These are phyloP conservation scores for Amanita exitialis DNA, from an alignment of 768 basidiomycete genomes.

Conservation along the genomic window DNA sequence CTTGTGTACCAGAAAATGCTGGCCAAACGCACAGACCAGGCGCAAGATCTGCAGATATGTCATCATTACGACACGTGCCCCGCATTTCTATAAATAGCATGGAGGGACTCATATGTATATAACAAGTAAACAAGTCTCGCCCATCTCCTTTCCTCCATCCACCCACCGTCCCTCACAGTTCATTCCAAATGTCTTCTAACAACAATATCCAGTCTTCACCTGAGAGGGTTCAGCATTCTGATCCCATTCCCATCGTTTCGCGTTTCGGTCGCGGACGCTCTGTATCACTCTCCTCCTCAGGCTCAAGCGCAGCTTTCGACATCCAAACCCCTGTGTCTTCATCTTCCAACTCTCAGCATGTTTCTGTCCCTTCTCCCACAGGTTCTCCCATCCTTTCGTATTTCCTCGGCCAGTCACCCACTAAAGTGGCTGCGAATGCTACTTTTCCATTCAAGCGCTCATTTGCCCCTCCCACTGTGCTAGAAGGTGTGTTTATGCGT, in stretches of 20 bases:
- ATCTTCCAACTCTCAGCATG: slow-evolving; percentile 27
- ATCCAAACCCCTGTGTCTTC: slow-evolving; percentile 41
- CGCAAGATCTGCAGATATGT: slow-evolving; percentile 1
- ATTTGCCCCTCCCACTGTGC: slow-evolving; percentile 43
- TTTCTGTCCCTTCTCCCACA: slow-evolving; percentile 43
- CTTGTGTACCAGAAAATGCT: not conserved
- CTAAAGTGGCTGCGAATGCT: slow-evolving; percentile 32
- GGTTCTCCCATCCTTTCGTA: slow-evolving; percentile 65
- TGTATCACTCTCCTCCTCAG: slow-evolving; percentile 50
- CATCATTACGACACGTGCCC: slow-evolving; percentile 5
- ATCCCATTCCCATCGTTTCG: slow-evolving; percentile 53
- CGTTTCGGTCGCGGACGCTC: slow-evolving; percentile 43
- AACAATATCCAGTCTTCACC: slow-evolving; percentile 18
- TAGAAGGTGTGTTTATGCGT: slow-evolving; percentile 41
- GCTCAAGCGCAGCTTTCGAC: slow-evolving; percentile 42
- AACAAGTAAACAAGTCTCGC: not conserved
- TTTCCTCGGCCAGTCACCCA: slow-evolving; percentile 54
- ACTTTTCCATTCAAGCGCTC: slow-evolving; percentile 57
- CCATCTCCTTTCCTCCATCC: not conserved
- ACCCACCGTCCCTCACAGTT: slow-evolving; percentile 1
- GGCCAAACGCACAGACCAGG: not conserved
- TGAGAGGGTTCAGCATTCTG: slow-evolving; percentile 35
- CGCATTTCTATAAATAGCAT: not conserved
- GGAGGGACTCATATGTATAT: not conserved
- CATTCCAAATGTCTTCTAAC: slow-evolving; percentile 22